Base-by-base conservation (phyloP, 352 stramenopile species). In the Pythium aphanidermatum region DNA sequence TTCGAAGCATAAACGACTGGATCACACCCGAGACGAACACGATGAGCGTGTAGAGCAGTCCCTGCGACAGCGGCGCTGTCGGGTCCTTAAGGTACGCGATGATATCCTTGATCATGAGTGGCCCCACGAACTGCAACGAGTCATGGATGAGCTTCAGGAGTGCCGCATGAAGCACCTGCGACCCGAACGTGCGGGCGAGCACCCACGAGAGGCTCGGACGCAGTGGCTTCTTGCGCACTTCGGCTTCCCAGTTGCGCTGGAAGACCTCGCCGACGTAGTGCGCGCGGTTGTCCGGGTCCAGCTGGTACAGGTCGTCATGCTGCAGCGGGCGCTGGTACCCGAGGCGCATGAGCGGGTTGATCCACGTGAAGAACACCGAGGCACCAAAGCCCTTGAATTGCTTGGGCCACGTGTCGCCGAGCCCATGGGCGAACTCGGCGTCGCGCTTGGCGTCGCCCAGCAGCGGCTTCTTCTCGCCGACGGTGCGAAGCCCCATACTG, bases 31-130 rank as follows among this genome's bases (percentile, higher is more conserved):
- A 47, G 20, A 68, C 59, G 29, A 91, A 88, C 38, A 91, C 65
- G 28, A 86, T 54, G 6, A 30, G 55, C 1, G 66, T 68, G 55
- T 88, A 91, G 35, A 43, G 58, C 26, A 83, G 55, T 2, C 78
- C 78, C 26, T 79, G 51, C 7, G 46, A 65, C 27, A 82, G 51
- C 41, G 72, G 63, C 40, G 79, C 79, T 11, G 51, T 43, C 24
- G 79, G 79, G 44, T 90, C 74, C 17, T 59, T 78, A 33, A 94
- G 48, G 52, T 74, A 93, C 47, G 71, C 72, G 46, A 93, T 86
- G 59, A 93, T 93, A 43, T 83, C 60, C 60, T 91, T 87, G 64
- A 93, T 88, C 32, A 91, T 70, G 46, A 90, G 63, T 12, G 81
- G 81, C 0, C 68, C 79, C 9, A 93, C 78, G 56, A 93, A 93